These are phyloP conservation scores for Lepraria neglecta DNA, from an alignment of 495 filamentous ascomycete species.

Conservation along the genomic window DNA sequence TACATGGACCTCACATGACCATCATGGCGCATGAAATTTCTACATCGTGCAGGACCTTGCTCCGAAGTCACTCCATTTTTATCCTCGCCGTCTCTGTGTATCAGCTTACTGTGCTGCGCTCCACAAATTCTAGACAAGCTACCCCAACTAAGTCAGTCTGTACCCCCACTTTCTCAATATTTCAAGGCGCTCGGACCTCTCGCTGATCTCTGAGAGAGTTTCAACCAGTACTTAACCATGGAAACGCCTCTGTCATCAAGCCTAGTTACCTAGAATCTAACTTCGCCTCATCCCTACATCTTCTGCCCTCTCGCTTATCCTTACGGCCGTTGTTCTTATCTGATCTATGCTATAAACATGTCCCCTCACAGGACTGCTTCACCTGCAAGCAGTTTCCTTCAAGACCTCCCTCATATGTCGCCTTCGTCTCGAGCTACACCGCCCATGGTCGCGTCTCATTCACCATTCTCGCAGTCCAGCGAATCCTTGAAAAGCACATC, in stretches of 20 bases:
- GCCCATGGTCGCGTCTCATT: conserved; percentile 16
- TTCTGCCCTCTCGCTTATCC: neutral
- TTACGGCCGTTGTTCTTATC: neutral
- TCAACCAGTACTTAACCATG: conserved; percentile 10
- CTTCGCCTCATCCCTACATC: conserved; percentile 2
- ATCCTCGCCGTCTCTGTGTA: neutral
- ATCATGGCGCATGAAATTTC: conserved; percentile 4
- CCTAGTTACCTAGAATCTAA: neutral
- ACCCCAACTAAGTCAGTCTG: neutral
- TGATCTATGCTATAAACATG: conserved; percentile 8
- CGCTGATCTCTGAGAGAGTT: conserved; percentile 11
- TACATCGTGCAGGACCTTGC: conserved; percentile 10
- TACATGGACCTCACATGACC: conserved; percentile 4
- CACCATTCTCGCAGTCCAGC: conserved; percentile 27
- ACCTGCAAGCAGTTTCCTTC: conserved; percentile 20
- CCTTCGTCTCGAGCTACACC: conserved; percentile 8
- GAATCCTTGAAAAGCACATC: conserved; percentile 25
- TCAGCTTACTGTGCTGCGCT: conserved; percentile 15
- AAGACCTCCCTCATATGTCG: conserved; percentile 11
- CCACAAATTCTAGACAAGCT: conserved; percentile 4
- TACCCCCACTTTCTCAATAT: conserved; percentile 8
- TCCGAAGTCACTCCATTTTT: conserved; percentile 5
- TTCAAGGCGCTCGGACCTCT: conserved; percentile 15
- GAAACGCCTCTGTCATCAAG: conserved; percentile 10
- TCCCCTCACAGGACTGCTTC: conserved; percentile 21